Evolutionary conservation across 768 basidiomycete genomes (phyloP).

Genomic region (Galerina sulciceps): DNA sequence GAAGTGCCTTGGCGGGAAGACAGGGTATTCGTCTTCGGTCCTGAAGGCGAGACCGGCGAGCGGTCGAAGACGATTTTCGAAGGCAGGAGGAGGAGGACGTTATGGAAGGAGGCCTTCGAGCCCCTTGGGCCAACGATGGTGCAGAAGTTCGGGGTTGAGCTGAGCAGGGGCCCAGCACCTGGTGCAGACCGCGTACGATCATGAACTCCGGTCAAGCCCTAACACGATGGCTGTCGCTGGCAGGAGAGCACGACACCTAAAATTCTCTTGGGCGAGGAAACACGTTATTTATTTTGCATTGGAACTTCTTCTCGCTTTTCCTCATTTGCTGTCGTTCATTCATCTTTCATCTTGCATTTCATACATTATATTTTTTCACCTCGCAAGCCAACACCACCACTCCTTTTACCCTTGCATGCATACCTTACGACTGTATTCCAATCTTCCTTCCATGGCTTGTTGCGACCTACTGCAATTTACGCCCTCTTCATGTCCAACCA

Average conservation of each 20-base stretch:
- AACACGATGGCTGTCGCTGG: background rate
- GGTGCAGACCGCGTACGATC: conserved; percentile 17
- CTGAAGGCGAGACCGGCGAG: conserved; percentile 82
- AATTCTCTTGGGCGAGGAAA: background rate
- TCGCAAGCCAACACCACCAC: background rate
- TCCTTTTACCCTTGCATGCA: too few relatives aligned
- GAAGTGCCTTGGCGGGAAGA: conserved; percentile 67
- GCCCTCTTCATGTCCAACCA: background rate
- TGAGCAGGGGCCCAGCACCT: conserved; percentile 65
- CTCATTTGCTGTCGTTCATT: background rate
- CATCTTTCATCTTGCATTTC: background rate
- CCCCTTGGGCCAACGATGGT: conserved; percentile 70
- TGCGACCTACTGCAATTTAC: background rate
- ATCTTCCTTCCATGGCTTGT: background rate
- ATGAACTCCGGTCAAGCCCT: too few relatives aligned
- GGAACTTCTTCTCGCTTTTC: background rate
- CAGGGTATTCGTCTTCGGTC: conserved; percentile 81
- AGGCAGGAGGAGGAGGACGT: conserved; percentile 57
- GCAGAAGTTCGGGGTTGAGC: conserved; percentile 75
- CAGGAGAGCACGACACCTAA: too few relatives aligned
- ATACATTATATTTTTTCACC: conserved; percentile 4
- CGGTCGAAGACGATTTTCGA: conserved; percentile 68
- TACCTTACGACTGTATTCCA: too few relatives aligned
- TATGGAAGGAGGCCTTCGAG: conserved; percentile 71
- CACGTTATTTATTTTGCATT: background rate